Base-by-base conservation (phyloP, 164 flowering plant genomes). In the Piper betle region DNA sequence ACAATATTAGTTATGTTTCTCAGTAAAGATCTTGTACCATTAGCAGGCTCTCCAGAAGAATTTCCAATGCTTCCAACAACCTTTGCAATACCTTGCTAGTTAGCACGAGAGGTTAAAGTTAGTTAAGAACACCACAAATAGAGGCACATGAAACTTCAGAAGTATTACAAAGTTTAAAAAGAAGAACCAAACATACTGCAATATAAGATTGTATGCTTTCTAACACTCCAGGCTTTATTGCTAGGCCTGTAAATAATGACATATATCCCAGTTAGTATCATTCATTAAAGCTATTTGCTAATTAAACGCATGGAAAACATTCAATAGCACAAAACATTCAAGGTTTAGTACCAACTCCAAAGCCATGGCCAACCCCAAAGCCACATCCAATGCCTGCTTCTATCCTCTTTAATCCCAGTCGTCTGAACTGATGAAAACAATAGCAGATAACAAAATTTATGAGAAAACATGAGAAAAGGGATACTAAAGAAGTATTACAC, bases 341-440 rank as follows among this genome's bases (percentile, higher is more conserved):
- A 6, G 15, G 60, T 46, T 19, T 68, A 91, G 61, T 84, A 94
- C 99, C 97, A 66, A 81, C 78, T 76, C 99, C 97, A 80, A 91
- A 84, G 55, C 96, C 99, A 81, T 86, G 91, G 57, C 99, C 97
- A 75, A 91, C 74, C 57, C 97, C 99, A 64, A 91, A 78, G 65
- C 99, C 96, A 70, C 96, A 87, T 55, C 97, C 97, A 69, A 87
- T 65, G 59, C 99, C 96, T 5, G 82, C 90, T 75, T 88, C 82
- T 66, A 88, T 80, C 62, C 74, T 83, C 76, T 85, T 88, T 43
- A 87, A 83, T 52, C 97, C 97, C 55, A 87, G 25, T 72, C 80
- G 85, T 72, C 76, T 81, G 66, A 94, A 66, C 99, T 94, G 68
- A 59, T 13, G 18, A 38, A 40, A 19, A 7, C 8, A 38, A 19